A percentile compares a stretch with the other conserved stretches of the same genome.
Conservation (phyloP, 768 basidiomycete genomes). For the Coprinopsis sp. region DNA sequence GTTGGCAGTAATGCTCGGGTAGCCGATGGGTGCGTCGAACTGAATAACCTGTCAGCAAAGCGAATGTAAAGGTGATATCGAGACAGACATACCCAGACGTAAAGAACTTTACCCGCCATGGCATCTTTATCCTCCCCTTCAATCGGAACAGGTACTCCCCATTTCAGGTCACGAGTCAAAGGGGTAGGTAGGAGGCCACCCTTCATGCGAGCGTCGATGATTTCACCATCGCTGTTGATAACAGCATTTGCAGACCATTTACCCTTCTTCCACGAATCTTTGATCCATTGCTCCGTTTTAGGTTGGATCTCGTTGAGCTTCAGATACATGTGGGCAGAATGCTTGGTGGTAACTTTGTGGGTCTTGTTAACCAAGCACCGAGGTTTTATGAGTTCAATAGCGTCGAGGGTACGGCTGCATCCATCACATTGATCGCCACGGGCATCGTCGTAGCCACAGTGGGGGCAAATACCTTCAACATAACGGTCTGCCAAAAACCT, state of each 20-base stretch:
- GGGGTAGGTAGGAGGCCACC: constrained; percentile 84
- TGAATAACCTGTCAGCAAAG: constrained; percentile 26
- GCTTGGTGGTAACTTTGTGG: constrained; percentile 70
- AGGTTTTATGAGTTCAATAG: constrained; percentile 91
- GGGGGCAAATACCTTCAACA: constrained; percentile 96
- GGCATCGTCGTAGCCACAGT: constrained; percentile 90
- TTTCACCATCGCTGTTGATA: constrained; percentile 81
- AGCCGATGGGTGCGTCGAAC: constrained; percentile 98
- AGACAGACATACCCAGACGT: constrained; percentile 79
- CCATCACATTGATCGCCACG: constrained; percentile 98
- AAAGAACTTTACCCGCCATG: constrained; percentile 94
- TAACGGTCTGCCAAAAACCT: constrained; percentile 96
- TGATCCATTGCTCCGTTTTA: constrained; percentile 83
- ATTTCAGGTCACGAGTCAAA: constrained; percentile 88
- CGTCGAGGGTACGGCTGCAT: constrained; percentile 88
- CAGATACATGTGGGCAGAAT: constrained; percentile 89
- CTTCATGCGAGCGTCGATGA: constrained; percentile 86
- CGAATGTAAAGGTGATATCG: background rate
- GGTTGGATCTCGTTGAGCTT: constrained; percentile 81
- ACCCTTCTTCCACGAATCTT: constrained; percentile 68
- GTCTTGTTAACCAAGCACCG: constrained; percentile 83
- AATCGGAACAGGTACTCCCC: constrained; percentile 92
- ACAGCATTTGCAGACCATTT: constrained; percentile 93
- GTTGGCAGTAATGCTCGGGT: constrained; percentile 94
- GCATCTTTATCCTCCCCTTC: constrained; percentile 72